Percentiles rank a stretch among this genome's conserved stretches.
Conservation (phyloP, 1,284 basidiomycete genomes). For the Ustilago vetiveriae region DNA sequence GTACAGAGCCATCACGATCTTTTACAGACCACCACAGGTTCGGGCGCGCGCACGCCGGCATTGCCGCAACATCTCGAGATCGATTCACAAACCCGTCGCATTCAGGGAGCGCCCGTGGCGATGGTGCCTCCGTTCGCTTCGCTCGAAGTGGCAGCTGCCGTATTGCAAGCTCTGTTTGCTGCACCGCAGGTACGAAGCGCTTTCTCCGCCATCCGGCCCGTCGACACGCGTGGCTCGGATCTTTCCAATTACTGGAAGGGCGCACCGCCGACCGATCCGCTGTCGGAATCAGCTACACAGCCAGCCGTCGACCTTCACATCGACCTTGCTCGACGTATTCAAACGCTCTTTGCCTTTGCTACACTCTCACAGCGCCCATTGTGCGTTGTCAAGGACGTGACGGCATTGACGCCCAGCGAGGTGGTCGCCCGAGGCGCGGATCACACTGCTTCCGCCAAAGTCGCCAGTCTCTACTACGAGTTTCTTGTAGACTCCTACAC, state of each 20-base stretch:
- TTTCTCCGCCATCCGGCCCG: conserved; percentile 18
- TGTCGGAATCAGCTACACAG: neutral
- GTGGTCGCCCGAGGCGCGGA: conserved; percentile 28
- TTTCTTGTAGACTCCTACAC: conserved; percentile 26
- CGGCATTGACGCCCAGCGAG: conserved; percentile 27
- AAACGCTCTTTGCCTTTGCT: conserved; percentile 46
- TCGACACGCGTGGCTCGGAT: conserved; percentile 26
- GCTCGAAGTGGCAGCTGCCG: conserved; percentile 30
- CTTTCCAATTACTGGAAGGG: conserved; percentile 46
- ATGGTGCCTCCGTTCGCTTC: conserved; percentile 42
- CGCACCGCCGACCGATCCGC: conserved; percentile 14
- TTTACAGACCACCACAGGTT: conserved; percentile 16
- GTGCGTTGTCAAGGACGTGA: conserved; percentile 39
- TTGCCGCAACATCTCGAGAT: conserved; percentile 37
- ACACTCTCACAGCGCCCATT: conserved; percentile 23
- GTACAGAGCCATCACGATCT: conserved; percentile 45
- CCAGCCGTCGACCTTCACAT: conserved; percentile 14
- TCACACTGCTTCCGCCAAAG: conserved; percentile 14
- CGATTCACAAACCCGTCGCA: conserved; percentile 18
- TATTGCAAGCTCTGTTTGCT: conserved; percentile 39
- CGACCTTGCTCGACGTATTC: conserved; percentile 34
- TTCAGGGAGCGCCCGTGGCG: conserved; percentile 27
- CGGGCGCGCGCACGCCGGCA: conserved; percentile 31
- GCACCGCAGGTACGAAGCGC: conserved; percentile 28
- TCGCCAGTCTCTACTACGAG: conserved; percentile 34